Conservation (phyloP, 306 rosid genomes). For the Citrullus colocynthis region DNA sequence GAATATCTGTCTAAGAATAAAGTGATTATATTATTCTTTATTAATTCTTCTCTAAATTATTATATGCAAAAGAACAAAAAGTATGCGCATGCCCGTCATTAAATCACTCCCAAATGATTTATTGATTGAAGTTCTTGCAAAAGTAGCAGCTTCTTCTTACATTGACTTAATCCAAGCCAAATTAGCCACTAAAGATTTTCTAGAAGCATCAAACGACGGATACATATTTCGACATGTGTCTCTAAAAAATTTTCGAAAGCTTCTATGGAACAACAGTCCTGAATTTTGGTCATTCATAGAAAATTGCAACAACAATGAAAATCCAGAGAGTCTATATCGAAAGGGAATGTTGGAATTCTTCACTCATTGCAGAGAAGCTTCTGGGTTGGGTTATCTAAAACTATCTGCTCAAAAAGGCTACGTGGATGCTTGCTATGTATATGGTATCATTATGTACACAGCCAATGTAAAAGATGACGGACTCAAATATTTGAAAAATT, state of each 20-base stretch:
- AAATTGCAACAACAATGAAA: conserved; percentile 18
- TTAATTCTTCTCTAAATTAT: no score
- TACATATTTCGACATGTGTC: conserved; percentile 19
- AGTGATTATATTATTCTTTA: no score
- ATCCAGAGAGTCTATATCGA: conserved; percentile 20
- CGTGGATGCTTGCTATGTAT: conserved; percentile 13
- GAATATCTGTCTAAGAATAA: no score
- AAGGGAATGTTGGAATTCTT: conserved; percentile 31
- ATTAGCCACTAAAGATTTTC: conserved; percentile 9
- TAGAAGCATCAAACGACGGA: neutral
- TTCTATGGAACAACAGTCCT: conserved; percentile 14
- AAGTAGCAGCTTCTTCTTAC: conserved; percentile 21
- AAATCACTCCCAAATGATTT: conserved; percentile 21
- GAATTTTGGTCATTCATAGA: conserved; percentile 5
- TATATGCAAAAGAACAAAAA: neutral
- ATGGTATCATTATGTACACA: conserved; percentile 20
- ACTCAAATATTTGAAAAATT: neutral
- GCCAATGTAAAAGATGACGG: neutral
- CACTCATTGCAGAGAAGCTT: neutral
- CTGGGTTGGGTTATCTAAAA: conserved; percentile 17
- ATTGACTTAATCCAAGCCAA: conserved; percentile 15
- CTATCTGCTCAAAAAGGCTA: conserved; percentile 20
- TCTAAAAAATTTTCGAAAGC: neutral
- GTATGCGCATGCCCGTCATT: neutral
- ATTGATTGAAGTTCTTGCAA: conserved; percentile 12